These are phyloP conservation scores for Suillus lakei DNA, from an alignment of 768 basidiomycete genomes.

Conservation along the genomic window DNA sequence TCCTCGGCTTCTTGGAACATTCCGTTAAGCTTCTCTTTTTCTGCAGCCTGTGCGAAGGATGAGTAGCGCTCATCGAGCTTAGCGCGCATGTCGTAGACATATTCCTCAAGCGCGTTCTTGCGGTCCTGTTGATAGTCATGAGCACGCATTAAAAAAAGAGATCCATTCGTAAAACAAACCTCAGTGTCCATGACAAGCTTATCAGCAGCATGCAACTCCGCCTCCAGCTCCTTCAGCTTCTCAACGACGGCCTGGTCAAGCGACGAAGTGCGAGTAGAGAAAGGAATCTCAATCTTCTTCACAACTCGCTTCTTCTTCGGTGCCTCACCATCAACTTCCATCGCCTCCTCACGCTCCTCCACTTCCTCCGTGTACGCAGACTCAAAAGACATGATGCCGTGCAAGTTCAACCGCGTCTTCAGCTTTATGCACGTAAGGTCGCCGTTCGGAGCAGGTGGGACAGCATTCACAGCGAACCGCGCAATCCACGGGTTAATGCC, in stretches of 20 bases:
- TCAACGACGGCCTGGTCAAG: constrained; percentile 72
- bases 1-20: constrained; percentile 84
- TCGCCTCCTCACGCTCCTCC: constrained; percentile 78
- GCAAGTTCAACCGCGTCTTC: constrained; percentile 84
- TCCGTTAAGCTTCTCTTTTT: constrained; percentile 77
- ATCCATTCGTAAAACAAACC: constrained; percentile 48
- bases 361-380: constrained; percentile 82
- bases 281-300: constrained; percentile 83
- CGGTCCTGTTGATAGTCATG: constrained; percentile 64
- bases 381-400: constrained; percentile 90
- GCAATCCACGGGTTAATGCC: constrained; percentile 85
- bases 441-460: constrained; percentile 70
- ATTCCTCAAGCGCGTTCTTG: constrained; percentile 99
- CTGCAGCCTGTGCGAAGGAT: constrained; percentile 69
- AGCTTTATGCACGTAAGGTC: constrained; percentile 87
- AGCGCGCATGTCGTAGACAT: constrained; percentile 92
- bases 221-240: constrained; percentile 77
- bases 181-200: constrained; percentile 98
- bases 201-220: constrained; percentile 86
- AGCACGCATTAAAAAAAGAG: constrained; percentile 4
- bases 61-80: constrained; percentile 92
- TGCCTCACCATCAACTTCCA: constrained; percentile 67
- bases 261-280: constrained; percentile 65
- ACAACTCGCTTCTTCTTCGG: constrained; percentile 88
- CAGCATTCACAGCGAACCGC: constrained; percentile 79